Percentiles rank a stretch among this genome's conserved stretches.
Conservation (phyloP, 768 basidiomycete genomes). For the Leccinum uliginosum region DNA sequence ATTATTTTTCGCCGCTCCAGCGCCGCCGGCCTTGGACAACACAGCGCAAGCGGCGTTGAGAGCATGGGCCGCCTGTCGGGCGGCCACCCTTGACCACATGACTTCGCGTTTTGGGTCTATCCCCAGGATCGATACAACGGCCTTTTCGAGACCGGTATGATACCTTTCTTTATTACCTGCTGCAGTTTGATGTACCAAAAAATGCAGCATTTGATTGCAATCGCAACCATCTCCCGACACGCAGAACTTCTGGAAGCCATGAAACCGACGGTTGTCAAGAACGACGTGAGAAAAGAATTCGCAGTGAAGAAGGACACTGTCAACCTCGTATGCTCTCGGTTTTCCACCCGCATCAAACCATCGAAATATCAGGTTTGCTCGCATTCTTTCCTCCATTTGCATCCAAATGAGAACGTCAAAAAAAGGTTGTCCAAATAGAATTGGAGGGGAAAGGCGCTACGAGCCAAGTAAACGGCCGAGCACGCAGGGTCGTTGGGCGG, state of each 20-base stretch:
- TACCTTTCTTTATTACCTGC: not conserved
- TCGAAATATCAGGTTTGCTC: constrained; percentile 38
- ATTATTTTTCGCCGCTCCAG: constrained; percentile 27
- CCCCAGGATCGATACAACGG: constrained; percentile 21
- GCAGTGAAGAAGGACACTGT: constrained; percentile 28
- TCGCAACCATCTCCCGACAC: constrained; percentile 45
- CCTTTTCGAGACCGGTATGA: constrained; percentile 30
- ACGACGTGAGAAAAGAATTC: constrained; percentile 35
- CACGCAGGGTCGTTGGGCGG: constrained; percentile 34
- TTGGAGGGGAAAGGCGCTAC: constrained; percentile 1
- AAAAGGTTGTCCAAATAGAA: constrained; percentile 20
- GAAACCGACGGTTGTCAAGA: constrained; percentile 43
- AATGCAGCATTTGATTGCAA: constrained; percentile 37
- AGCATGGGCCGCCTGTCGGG: constrained; percentile 44
- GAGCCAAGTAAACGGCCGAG: constrained; percentile 16
- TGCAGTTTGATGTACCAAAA: not conserved
- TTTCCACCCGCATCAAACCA: constrained; percentile 39
- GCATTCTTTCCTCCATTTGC: not conserved
- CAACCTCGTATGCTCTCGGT: constrained; percentile 37
- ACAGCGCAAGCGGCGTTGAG: constrained; percentile 30
- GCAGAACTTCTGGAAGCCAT: constrained; percentile 42
- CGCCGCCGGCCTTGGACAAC: constrained; percentile 16
- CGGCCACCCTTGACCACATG: constrained; percentile 26
- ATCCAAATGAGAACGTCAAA: not conserved
- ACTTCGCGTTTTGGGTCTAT: constrained; percentile 10